phyloP scores from a whole-genome alignment of 495 filamentous ascomycete genomes.

The Aspergillus mulundensis region DNA sequence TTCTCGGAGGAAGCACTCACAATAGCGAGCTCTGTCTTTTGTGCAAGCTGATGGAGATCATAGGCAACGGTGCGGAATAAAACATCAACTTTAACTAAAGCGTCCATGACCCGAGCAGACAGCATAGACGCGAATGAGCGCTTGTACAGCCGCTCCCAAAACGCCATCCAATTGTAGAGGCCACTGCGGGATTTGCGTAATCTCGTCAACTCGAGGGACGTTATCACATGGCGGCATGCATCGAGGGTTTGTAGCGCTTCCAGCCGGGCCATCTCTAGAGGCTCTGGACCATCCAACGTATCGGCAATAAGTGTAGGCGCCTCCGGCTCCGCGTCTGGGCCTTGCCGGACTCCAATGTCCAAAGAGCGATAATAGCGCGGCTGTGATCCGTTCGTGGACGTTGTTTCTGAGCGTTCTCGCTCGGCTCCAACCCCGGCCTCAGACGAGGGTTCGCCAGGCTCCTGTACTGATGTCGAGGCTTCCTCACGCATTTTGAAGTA shows the following conservation, averaged over 20 bases:
- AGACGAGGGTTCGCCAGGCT: background rate
- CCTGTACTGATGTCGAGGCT: background rate
- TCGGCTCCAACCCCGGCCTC: constrained; percentile 1
- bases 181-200: constrained; percentile 25
- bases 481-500: background rate
- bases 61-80: constrained; percentile 21
- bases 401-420: background rate
- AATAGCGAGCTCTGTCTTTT: constrained; percentile 14
- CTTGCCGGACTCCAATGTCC: background rate
- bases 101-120: constrained; percentile 6
- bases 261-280: constrained; percentile 14
- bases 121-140: constrained; percentile 14
- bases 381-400: background rate
- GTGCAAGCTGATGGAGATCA: constrained; percentile 21
- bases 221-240: constrained; percentile 22
- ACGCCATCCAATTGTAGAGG: constrained; percentile 20
- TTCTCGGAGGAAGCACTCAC: constrained; percentile 13
- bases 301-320: background rate
- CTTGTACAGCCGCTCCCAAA: constrained; percentile 23
- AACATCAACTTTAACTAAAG: constrained; percentile 15
- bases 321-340: background rate
- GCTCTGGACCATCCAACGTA: background rate
- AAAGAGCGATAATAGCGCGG: constrained; percentile 14
- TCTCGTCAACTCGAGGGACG: constrained; percentile 21
- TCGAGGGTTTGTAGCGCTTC: constrained; percentile 19